Evolutionary conservation across 2,329 filamentous ascomycete genomes (phyloP).

Genomic region (Clarireedia paspali): DNA sequence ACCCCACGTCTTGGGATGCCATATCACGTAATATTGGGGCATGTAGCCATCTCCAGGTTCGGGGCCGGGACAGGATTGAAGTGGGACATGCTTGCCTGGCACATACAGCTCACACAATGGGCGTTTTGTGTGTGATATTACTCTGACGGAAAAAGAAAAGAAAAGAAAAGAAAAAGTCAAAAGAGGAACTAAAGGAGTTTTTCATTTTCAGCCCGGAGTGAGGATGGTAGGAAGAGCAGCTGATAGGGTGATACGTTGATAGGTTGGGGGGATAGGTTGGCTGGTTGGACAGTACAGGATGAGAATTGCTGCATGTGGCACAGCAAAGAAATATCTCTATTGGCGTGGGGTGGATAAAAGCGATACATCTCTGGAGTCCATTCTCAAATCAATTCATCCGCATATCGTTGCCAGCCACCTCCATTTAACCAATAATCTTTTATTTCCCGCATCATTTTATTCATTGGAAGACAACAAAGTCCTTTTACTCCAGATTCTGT

Average conservation of each 20-base stretch:
- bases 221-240: background rate
- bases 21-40: conserved; percentile 1
- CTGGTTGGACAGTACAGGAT: background rate
- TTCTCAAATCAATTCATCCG: conserved; percentile 5
- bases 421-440: background rate
- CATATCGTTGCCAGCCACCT: background rate
- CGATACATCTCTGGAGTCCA: background rate
- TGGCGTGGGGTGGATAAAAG: background rate
- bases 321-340: background rate
- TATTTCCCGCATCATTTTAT: background rate
- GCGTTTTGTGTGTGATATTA: no score
- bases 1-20: background rate
- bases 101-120: no score
- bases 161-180: no score
- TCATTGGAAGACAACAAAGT: conserved; percentile 1
- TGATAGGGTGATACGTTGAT: background rate
- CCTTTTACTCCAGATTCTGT: background rate
- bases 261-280: conserved; percentile 3
- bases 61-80: no score
- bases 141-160: no score
- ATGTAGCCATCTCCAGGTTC: no score
- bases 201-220: background rate
- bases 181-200: no score
- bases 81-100: no score
- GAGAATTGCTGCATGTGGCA: conserved; percentile 1